A percentile compares a stretch with the other conserved stretches of the same genome.
Evolutionary conservation across 2,329 filamentous ascomycete genomes (phyloP).

Genomic region (Aulographum hederae): DNA sequence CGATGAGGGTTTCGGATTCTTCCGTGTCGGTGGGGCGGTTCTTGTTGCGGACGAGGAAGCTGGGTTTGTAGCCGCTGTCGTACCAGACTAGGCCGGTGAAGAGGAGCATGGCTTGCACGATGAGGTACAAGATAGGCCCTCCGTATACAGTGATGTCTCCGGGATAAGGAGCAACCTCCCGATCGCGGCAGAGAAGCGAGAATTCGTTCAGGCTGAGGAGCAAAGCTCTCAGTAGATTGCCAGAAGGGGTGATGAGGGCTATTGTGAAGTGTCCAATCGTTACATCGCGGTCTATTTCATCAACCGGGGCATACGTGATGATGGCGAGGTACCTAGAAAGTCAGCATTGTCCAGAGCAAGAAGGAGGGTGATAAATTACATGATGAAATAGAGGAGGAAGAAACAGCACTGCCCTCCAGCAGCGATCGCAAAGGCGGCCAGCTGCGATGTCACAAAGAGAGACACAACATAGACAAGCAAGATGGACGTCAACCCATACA

Average conservation of each 20-base stretch:
- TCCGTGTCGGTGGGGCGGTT: slow-evolving; percentile 21
- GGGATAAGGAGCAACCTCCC: slow-evolving; percentile 44
- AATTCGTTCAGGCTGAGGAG: slow-evolving; percentile 72
- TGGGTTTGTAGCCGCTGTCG: slow-evolving; percentile 50
- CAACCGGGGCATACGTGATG: slow-evolving; percentile 55
- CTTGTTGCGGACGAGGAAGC: slow-evolving; percentile 31
- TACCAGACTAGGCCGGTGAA: slow-evolving; percentile 61
- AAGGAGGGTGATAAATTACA: too few species aligned
- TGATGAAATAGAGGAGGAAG: slow-evolving; percentile 30
- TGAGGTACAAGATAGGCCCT: slow-evolving; percentile 67
- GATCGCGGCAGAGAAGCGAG: slow-evolving; percentile 51
- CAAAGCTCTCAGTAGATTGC: slow-evolving; percentile 53
- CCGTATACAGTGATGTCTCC: slow-evolving; percentile 59
- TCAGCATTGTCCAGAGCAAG: too few species aligned
- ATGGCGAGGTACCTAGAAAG: slow-evolving; percentile 33
- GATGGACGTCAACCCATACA: slow-evolving; percentile 65
- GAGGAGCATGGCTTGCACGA: slow-evolving; percentile 52
- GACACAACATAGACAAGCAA: slow-evolving; percentile 68
- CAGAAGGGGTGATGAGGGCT: slow-evolving; percentile 56
- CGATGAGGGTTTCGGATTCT: slow-evolving; percentile 9
- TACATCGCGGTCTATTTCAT: slow-evolving; percentile 48
- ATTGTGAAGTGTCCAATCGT: slow-evolving; percentile 59
- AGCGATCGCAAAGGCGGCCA: slow-evolving; percentile 70
- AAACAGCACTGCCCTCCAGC: slow-evolving; percentile 46
- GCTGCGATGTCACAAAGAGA: slow-evolving; percentile 58